Evolutionary conservation across 2,329 filamentous ascomycete species (phyloP).

Genomic region (Myriosclerotinia curreyana): DNA sequence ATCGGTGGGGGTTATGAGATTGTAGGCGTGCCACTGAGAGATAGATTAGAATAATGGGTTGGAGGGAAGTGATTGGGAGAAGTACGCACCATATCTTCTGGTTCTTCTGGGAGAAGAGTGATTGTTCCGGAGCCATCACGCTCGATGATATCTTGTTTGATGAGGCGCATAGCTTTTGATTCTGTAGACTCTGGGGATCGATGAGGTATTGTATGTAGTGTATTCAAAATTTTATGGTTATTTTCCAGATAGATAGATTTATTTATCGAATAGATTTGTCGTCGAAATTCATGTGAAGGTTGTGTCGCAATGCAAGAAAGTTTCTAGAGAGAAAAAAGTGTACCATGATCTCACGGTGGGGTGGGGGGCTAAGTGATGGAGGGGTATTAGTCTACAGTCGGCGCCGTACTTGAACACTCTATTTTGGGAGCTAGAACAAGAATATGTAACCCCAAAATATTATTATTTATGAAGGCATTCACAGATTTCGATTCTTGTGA

Average conservation of each 20-base stretch:
- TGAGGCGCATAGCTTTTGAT: slow-evolving; percentile 56
- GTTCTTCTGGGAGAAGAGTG: slow-evolving; percentile 67
- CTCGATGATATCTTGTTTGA: slow-evolving; percentile 67
- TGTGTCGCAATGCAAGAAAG: background rate
- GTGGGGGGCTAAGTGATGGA: background rate
- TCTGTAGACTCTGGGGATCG: background rate
- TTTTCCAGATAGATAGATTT: too few relatives aligned
- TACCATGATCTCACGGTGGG: background rate
- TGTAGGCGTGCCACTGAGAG: slow-evolving; percentile 68
- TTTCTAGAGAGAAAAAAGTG: background rate
- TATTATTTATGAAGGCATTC: background rate
- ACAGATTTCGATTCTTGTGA: background rate
- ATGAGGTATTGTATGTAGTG: background rate
- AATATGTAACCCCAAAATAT: background rate
- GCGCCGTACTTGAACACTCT: background rate
- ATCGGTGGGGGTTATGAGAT: slow-evolving; percentile 65
- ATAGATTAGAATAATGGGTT: slow-evolving; percentile 13
- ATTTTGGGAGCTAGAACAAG: background rate
- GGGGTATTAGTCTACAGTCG: background rate
- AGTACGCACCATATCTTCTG: slow-evolving; percentile 66
- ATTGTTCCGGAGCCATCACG: slow-evolving; percentile 63
- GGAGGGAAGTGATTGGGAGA: background rate
- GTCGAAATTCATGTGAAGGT: background rate
- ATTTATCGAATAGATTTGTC: background rate
- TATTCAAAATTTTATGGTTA: background rate